Conservation (phyloP, 2,329 filamentous ascomycete species). For the Venturia effusa region DNA sequence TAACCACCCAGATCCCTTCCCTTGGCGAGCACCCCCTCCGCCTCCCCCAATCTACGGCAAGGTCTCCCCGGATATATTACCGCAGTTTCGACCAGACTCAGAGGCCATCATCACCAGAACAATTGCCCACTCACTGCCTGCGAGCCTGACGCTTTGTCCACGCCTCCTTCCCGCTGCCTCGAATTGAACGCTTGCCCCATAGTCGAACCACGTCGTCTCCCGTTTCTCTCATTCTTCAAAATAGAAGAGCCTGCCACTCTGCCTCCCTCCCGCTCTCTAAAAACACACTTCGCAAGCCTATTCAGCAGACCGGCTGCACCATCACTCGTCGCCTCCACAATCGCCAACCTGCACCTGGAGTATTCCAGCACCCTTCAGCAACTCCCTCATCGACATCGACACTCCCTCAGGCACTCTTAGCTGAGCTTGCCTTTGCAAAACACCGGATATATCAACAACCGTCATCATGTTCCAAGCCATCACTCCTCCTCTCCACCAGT, state of each 20-base stretch:
- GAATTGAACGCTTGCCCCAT: not conserved
- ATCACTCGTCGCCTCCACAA: not conserved
- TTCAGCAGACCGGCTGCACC: not conserved
- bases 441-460: not conserved
- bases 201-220: not conserved
- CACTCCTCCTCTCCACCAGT: conserved; percentile 6
- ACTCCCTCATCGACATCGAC: not conserved
- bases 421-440: conserved; percentile 9
- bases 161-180: not conserved
- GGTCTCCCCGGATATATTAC: conserved; percentile 7
- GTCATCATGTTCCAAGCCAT: conserved; percentile 8
- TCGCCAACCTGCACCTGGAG: not conserved
- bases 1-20: not conserved
- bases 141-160: not conserved
- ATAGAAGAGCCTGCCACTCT: not conserved
- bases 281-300: not conserved
- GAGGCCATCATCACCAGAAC: not conserved
- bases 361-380: not conserved
- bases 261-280: not conserved
- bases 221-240: not conserved
- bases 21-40: not conserved
- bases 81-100: conserved; percentile 6
- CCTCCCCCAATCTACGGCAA: not conserved
- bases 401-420: conserved; percentile 8
- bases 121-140: not conserved